Percentiles rank a stretch among this genome's conserved stretches.
Conservation (phyloP, 306 rosid genomes). For the Trifolium subterraneum region DNA sequence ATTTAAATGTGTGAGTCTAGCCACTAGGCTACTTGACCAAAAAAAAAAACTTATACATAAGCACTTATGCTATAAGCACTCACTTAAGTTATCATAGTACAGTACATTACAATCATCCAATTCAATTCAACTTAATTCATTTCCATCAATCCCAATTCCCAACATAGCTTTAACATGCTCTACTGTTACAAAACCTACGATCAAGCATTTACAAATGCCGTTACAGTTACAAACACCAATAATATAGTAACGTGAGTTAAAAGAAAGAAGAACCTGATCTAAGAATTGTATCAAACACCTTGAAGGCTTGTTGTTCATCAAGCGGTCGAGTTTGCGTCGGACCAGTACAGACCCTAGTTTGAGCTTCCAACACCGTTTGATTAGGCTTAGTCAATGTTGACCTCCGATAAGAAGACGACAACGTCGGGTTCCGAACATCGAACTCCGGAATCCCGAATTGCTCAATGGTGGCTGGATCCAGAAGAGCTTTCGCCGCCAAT, state of each 20-base stretch:
- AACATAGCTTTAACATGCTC: background rate
- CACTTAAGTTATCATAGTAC: background rate
- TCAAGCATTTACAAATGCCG: background rate
- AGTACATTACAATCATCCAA: background rate
- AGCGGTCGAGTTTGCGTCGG: conserved; percentile 91
- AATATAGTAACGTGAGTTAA: background rate
- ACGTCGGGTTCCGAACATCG: conserved; percentile 65
- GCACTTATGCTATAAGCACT: background rate
- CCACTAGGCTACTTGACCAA: too few relatives aligned
- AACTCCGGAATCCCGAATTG: conserved; percentile 65
- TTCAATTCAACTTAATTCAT: background rate
- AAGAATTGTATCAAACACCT: conserved; percentile 81
- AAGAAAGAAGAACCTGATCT: conserved; percentile 66
- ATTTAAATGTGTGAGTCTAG: too few relatives aligned
- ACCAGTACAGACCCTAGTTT: conserved; percentile 93
- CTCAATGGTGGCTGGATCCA: conserved; percentile 61
- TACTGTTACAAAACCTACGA: background rate
- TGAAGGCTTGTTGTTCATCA: conserved; percentile 76
- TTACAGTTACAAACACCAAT: conserved; percentile 10
- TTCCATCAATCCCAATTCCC: too few relatives aligned
- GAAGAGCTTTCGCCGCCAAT: conserved; percentile 43
- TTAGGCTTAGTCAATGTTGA: conserved; percentile 66
- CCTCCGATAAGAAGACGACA: conserved; percentile 79
- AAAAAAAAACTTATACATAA: too few relatives aligned
- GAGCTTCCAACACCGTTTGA: conserved; percentile 86